Evolutionary conservation across 768 basidiomycete genomes (phyloP), one percentile per base, ranked within the genome.

Genomic region (Rhodocollybia butyracea): DNA sequence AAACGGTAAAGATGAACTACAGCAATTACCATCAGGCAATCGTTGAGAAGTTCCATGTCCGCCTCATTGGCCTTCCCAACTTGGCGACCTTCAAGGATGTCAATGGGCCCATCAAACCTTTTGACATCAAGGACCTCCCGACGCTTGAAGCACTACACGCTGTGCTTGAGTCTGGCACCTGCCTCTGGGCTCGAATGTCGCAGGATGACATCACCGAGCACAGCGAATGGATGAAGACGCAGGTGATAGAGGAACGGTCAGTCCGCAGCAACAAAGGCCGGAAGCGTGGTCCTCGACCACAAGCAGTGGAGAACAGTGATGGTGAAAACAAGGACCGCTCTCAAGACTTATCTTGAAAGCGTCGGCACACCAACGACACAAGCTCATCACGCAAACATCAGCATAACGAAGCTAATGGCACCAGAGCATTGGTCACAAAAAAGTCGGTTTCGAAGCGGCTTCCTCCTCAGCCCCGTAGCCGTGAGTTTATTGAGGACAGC

Each of bases 41-140:
- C 29, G 46, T 64, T 6, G 19, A 43, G 21, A 55, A 45, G 2
- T 45, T 57, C 34, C 29, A 48, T 17, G 57, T 64, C 3, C 47
- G 46, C 22, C 46, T 62, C 24, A 32, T 60, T 29, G 63, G 61
- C 5, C 61, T 61, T 59, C 61, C 61, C 5, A n/a, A 32, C 3
- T 38, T 15, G 3, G 27, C 32, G 5, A 13, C 46, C n/a, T n/a
- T n/a, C n/a, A n/a, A n/a, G n/a, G n/a, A n/a, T n/a, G n/a, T n/a
- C n/a, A n/a, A n/a, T 17, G 24, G 22, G 5, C 4, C 19, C 27
- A 29, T 48, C 29, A 48, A 36, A 5, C 46, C 46, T 13, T n/a
- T 5, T 12, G 11, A 11, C 32, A 48, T 48, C 30, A 5, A 3
- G n/a, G 11, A 19, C 46, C 5, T 5, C 13, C 3, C 3, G 3